These are phyloP conservation scores for Pleurotus salmoneostramineus DNA, from an alignment of 768 basidiomycete genomes.

Conservation along the genomic window DNA sequence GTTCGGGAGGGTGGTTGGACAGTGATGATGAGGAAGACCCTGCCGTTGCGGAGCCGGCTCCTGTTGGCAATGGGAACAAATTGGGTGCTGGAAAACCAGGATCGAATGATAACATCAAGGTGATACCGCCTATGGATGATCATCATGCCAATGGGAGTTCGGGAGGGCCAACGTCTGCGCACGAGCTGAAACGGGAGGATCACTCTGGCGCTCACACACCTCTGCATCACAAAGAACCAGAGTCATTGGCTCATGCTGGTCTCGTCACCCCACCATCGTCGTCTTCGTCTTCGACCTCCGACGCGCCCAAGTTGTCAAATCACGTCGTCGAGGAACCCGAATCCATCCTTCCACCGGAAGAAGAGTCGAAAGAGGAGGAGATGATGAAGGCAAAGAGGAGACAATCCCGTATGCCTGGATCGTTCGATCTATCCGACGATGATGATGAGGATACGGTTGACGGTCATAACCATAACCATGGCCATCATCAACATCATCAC, in stretches of 20 bases:
- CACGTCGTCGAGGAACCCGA: background rate
- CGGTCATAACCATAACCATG: background rate
- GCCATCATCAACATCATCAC: slow-evolving; percentile 4
- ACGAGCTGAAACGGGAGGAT: slow-evolving; percentile 8
- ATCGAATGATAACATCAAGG: slow-evolving; percentile 36
- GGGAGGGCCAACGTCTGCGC: slow-evolving; percentile 2
- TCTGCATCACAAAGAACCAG: slow-evolving; percentile 16
- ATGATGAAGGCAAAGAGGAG: slow-evolving; percentile 17
- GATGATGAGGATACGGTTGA: background rate
- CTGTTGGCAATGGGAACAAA: background rate
- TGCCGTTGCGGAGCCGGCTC: background rate
- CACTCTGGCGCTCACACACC: background rate
- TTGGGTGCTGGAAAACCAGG: slow-evolving; percentile 17
- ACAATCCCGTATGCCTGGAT: slow-evolving; percentile 47
- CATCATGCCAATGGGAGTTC: slow-evolving; percentile 14
- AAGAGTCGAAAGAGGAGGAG: slow-evolving; percentile 13
- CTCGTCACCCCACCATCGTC: background rate
- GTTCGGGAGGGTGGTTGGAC: slow-evolving; percentile 29
- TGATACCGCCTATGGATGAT: slow-evolving; percentile 27
- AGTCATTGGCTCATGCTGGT: slow-evolving; percentile 12
- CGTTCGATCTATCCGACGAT: slow-evolving; percentile 31
- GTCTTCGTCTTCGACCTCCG: background rate
- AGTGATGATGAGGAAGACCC: slow-evolving; percentile 26
- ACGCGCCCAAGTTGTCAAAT: background rate
- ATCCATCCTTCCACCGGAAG: background rate